phyloP scores from a whole-genome alignment of 805 yeast genomes.

The Zygosaccharomyces pseudorouxii region DNA sequence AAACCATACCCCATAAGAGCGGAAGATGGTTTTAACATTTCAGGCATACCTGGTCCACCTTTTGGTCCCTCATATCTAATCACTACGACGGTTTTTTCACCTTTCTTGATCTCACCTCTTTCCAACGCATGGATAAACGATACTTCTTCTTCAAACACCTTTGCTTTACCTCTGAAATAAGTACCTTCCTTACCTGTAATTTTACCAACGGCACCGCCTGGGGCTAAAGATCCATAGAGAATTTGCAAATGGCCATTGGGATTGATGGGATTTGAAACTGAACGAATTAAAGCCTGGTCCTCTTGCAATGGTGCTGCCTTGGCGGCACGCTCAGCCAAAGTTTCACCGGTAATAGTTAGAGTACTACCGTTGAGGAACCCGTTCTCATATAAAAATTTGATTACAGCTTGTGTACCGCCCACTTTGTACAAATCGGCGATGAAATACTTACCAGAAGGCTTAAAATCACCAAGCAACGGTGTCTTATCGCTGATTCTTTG shows the following conservation, averaged over 20 bases:
- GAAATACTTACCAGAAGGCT: slow-evolving; percentile 95
- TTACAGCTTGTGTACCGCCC: slow-evolving; percentile 97
- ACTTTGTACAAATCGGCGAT: slow-evolving; percentile 87
- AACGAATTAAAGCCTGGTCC: slow-evolving; percentile 77
- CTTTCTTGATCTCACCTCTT: slow-evolving; percentile 87
- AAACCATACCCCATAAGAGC: slow-evolving; percentile 99
- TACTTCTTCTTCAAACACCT: slow-evolving; percentile 84
- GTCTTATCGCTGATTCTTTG: slow-evolving; percentile 90
- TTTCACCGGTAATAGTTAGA: slow-evolving; percentile 87
- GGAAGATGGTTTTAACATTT: slow-evolving; percentile 96
- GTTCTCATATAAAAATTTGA: slow-evolving; percentile 78
- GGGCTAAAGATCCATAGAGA: slow-evolving; percentile 87
- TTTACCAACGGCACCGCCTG: slow-evolving; percentile 94
- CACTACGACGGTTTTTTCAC: slow-evolving; percentile 91
- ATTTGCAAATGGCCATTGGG: slow-evolving; percentile 91
- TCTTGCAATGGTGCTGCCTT: slow-evolving; percentile 57
- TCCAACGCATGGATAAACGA: slow-evolving; percentile 83
- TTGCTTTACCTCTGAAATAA: slow-evolving; percentile 85
- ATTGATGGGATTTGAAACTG: slow-evolving; percentile 79
- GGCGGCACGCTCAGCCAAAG: slow-evolving; percentile 62
- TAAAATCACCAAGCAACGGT: slow-evolving; percentile 93
- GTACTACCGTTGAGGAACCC: slow-evolving; percentile 80
- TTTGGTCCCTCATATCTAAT: slow-evolving; percentile 98
- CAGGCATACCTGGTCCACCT: slow-evolving; percentile 99
- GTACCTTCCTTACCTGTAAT: slow-evolving; percentile 99